Conservation (phyloP, 305 asterid genomes). For the Fraxinus baroniana region DNA sequence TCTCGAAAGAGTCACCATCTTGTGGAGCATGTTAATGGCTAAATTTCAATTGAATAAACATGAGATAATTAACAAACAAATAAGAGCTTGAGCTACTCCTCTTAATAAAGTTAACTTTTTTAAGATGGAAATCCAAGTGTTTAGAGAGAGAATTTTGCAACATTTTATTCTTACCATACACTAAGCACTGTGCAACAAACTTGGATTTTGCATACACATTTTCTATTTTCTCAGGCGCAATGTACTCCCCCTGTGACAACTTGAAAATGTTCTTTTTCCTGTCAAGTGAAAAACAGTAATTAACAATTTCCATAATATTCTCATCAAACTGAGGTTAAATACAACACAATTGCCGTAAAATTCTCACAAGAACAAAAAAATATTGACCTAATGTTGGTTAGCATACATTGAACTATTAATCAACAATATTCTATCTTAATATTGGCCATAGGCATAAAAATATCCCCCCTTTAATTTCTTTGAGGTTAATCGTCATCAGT, state of each 20-base stretch:
- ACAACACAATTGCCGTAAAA: neutral
- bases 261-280: conserved; percentile 88
- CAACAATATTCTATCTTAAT: neutral
- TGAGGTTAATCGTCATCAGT: neutral
- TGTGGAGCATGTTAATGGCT: neutral
- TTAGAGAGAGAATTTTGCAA: neutral
- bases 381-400: neutral
- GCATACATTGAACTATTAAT: neutral
- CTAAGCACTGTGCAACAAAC: conserved; percentile 65
- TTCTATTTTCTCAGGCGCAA: conserved; percentile 86
- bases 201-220: conserved; percentile 67
- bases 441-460: neutral
- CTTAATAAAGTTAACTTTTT: neutral
- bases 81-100: neutral
- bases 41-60: neutral
- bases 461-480: neutral
- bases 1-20: neutral
- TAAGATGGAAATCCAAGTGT: neutral
- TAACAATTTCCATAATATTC: neutral
- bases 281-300: conserved; percentile 10
- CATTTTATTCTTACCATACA: conserved; percentile 51
- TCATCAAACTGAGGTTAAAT: conserved; percentile 2
- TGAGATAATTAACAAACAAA: neutral
- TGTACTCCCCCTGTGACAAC: conserved; percentile 78
- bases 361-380: neutral